Evolutionary conservation across 2,329 filamentous ascomycete genomes (phyloP).

Genomic region (Trichoderma endophyticum): DNA sequence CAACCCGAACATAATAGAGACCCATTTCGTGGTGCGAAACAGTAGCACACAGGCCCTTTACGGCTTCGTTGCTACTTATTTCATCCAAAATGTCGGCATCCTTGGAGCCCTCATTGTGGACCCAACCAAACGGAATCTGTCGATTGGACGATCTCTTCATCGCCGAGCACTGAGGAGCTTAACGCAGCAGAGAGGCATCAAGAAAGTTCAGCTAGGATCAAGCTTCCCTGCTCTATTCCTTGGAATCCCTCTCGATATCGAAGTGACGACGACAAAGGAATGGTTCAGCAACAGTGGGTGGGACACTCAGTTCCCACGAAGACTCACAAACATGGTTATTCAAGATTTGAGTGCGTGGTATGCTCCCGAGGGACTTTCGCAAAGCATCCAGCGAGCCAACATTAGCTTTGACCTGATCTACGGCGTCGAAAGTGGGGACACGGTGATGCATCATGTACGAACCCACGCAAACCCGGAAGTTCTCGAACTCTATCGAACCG

Average conservation of each 20-base stretch:
- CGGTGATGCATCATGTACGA: constrained; percentile 71
- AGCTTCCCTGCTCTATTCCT: constrained; percentile 81
- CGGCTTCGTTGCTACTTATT: constrained; percentile 89
- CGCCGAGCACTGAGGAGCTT: constrained; percentile 77
- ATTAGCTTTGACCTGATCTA: constrained; percentile 82
- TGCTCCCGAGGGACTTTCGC: constrained; percentile 72
- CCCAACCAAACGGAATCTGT: constrained; percentile 78
- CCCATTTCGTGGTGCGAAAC: constrained; percentile 90
- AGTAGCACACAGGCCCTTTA: constrained; percentile 89
- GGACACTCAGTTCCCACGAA: constrained; percentile 64
- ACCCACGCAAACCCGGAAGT: constrained; percentile 73
- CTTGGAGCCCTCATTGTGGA: constrained; percentile 89
- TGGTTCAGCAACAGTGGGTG: constrained; percentile 93
- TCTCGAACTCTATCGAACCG: constrained; percentile 74
- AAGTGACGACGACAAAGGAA: constrained; percentile 49
- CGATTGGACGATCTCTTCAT: constrained; percentile 86
- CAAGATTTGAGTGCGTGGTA: constrained; percentile 69
- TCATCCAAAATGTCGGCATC: constrained; percentile 66
- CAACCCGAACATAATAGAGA: constrained; percentile 68
- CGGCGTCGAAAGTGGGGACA: constrained; percentile 71
- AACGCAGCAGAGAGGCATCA: constrained; percentile 65
- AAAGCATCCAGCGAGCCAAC: constrained; percentile 67
- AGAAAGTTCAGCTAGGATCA: constrained; percentile 77
- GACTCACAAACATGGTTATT: constrained; percentile 66
- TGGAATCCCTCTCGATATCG: constrained; percentile 66